These are phyloP conservation scores for Aspergillus fijiensis DNA, from an alignment of 2,329 filamentous ascomycete genomes.

Conservation along the genomic window DNA sequence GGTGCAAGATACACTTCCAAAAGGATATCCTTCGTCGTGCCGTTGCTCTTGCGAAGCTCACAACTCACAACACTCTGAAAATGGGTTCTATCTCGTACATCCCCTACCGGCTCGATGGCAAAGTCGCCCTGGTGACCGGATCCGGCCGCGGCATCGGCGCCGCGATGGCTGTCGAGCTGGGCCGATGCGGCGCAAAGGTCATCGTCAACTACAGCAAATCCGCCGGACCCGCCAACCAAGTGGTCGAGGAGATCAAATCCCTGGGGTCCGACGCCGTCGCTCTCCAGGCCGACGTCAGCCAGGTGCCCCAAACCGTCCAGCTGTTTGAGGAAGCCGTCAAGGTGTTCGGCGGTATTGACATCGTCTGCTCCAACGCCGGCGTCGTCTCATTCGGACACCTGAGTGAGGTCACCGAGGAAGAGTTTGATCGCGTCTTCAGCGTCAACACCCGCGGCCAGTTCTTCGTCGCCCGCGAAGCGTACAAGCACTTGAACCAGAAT, in stretches of 20 bases:
- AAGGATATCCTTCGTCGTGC: no score
- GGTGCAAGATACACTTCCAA: no score
- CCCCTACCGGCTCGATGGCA: constrained; percentile 29
- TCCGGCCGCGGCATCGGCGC: constrained; percentile 43
- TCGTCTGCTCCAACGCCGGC: constrained; percentile 52
- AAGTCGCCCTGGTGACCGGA: constrained; percentile 40
- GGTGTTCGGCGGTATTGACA: constrained; percentile 66
- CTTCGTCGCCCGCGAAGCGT: constrained; percentile 65
- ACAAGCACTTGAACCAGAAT: constrained; percentile 67
- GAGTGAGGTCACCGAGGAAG: constrained; percentile 31
- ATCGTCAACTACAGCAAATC: constrained; percentile 57
- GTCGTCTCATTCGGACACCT: constrained; percentile 42
- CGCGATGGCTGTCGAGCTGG: constrained; percentile 44
- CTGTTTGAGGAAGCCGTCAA: constrained; percentile 64
- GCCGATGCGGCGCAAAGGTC: constrained; percentile 40
- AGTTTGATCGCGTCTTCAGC: constrained; percentile 55
- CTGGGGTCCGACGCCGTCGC: constrained; percentile 62
- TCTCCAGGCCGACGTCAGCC: constrained; percentile 67
- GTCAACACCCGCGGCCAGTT: constrained; percentile 65
- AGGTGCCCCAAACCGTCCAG: constrained; percentile 61
- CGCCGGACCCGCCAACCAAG: constrained; percentile 61
- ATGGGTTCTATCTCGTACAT: neutral
- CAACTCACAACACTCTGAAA: neutral
- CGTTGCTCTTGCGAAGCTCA: no score
- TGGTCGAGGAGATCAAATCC: constrained; percentile 66